Evolutionary conservation across 371 early-diverging fungal genomes (phyloP).

Genomic region (Mucor saturninus): DNA sequence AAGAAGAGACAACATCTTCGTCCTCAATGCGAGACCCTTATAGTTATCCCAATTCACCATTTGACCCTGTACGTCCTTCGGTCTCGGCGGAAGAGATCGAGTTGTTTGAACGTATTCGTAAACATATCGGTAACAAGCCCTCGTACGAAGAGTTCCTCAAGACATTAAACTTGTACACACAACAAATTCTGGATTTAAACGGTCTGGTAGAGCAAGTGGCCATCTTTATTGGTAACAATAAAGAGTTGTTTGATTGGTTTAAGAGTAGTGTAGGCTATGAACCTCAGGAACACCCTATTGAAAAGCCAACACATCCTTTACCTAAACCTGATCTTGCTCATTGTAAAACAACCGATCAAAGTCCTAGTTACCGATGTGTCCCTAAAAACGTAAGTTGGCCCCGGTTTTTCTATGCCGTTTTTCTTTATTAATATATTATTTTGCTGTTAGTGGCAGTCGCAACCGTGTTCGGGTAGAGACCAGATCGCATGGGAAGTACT

Average conservation of each 20-base stretch:
- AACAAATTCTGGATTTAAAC: conserved; percentile 89
- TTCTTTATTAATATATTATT: too few species aligned
- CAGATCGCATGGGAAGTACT: conserved; percentile 91
- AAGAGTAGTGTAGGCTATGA: conserved; percentile 94
- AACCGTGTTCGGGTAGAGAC: conserved; percentile 88
- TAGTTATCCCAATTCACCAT: conserved; percentile 21
- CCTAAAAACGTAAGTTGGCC: conserved; percentile 63
- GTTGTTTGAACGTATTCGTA: conserved; percentile 91
- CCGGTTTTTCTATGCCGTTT: too few species aligned
- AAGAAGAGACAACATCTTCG: neutral
- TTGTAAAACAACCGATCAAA: conserved; percentile 48
- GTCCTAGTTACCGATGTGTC: conserved; percentile 77
- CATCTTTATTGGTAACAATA: conserved; percentile 76
- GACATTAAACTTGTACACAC: conserved; percentile 94
- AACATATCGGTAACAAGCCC: conserved; percentile 80
- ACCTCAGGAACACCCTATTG: conserved; percentile 60
- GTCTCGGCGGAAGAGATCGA: conserved; percentile 81
- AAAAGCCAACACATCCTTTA: conserved; percentile 27
- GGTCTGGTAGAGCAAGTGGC: conserved; percentile 84
- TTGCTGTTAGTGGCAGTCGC: conserved; percentile 61
- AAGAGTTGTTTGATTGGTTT: conserved; percentile 92
- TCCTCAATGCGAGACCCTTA: conserved; percentile 18
- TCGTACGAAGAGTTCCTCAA: conserved; percentile 98
- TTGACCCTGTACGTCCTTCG: conserved; percentile 38
- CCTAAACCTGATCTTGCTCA: conserved; percentile 69